Conservation (phyloP, 2,329 filamentous ascomycete genomes). For the Aspergillus amoenus region DNA sequence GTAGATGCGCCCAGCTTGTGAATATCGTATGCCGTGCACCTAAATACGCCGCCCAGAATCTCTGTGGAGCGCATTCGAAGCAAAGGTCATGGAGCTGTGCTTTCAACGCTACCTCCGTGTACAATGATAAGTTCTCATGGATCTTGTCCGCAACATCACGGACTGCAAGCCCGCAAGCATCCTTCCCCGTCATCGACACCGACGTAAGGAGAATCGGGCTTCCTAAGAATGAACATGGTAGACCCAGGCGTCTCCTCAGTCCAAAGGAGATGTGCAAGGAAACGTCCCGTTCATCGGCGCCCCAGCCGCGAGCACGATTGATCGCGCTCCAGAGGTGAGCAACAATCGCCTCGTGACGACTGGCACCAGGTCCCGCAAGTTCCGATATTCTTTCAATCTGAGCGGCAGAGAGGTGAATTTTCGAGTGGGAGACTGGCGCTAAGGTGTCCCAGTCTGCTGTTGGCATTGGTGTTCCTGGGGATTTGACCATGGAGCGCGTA, state of each 20-base stretch:
- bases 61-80: constrained; percentile 47
- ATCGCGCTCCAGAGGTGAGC: constrained; percentile 50
- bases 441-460: constrained; percentile 41
- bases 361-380: constrained; percentile 24
- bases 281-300: constrained; percentile 1
- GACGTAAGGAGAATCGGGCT: background rate
- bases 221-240: background rate
- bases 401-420: constrained; percentile 39
- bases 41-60: constrained; percentile 50
- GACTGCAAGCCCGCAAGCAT: background rate
- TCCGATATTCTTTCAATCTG: constrained; percentile 28
- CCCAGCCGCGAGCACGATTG: constrained; percentile 38
- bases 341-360: constrained; percentile 47
- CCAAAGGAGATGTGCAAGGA: background rate
- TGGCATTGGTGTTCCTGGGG: constrained; percentile 41
- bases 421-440: constrained; percentile 30
- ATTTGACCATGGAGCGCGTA: constrained; percentile 21
- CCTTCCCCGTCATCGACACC: background rate
- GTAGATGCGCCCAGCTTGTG: constrained; percentile 42
- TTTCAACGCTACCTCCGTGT: constrained; percentile 37
- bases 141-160: constrained; percentile 26
- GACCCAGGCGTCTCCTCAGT: background rate
- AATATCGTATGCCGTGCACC: constrained; percentile 44
- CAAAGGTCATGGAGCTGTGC: constrained; percentile 46
- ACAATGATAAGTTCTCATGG: constrained; percentile 35